Evolutionary conservation across 2,329 filamentous ascomycete species (phyloP).

Genomic region (Macrophomina tecta): DNA sequence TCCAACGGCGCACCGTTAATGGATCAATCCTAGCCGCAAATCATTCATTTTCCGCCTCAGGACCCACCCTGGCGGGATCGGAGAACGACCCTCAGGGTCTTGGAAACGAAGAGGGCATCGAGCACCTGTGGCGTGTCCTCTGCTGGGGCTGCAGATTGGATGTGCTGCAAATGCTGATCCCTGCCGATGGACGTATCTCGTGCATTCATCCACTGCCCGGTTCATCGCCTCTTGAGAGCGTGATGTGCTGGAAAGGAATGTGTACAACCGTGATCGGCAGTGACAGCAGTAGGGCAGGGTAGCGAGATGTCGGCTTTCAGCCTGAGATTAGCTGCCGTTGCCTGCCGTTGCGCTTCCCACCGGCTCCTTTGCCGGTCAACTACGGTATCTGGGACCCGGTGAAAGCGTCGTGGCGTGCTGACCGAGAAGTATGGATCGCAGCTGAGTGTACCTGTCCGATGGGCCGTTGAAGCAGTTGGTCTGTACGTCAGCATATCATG

Average conservation of each 20-base stretch:
- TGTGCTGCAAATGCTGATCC: background rate
- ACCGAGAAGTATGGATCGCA: background rate
- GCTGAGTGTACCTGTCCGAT: no score
- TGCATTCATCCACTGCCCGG: background rate
- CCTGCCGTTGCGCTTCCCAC: background rate
- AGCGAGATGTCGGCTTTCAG: background rate
- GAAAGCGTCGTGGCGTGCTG: background rate
- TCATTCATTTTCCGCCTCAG: background rate
- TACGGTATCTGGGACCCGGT: background rate
- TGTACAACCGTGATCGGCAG: no score
- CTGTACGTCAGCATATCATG: no score
- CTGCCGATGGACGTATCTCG: background rate
- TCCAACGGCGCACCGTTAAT: background rate
- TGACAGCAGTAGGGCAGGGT: no score
- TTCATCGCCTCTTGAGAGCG: no score
- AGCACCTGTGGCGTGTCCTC: background rate
- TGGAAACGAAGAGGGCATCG: background rate
- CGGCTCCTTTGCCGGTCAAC: background rate
- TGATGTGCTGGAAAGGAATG: no score
- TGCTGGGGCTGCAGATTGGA: background rate
- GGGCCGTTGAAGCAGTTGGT: no score
- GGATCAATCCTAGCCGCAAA: constrained; percentile 1
- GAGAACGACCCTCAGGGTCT: background rate
- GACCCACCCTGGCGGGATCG: background rate
- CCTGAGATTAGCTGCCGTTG: background rate